phyloP scores from a whole-genome alignment of 1,139 yeast genomes.

The Diutina catenulata region DNA sequence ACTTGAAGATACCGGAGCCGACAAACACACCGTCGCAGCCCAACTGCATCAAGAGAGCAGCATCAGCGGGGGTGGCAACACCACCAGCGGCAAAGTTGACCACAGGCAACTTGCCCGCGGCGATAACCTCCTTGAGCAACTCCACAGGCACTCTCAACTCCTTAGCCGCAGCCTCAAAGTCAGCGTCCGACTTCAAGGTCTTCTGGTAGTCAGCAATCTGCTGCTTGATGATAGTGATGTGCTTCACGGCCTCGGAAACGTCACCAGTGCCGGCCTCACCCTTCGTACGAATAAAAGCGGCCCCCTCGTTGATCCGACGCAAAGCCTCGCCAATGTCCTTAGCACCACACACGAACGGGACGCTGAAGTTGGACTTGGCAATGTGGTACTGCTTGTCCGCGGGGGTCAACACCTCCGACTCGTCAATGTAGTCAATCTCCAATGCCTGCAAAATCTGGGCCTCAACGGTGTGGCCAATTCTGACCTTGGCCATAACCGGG shows the following conservation, averaged over 20 bases:
- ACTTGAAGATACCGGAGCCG: constrained; percentile 81
- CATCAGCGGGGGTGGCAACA: constrained; percentile 83
- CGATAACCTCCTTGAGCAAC: constrained; percentile 39
- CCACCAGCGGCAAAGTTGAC: constrained; percentile 91
- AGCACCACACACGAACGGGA: constrained; percentile 84
- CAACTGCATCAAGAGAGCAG: constrained; percentile 79
- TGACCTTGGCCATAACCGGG: constrained; percentile 82
- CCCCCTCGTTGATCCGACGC: constrained; percentile 74
- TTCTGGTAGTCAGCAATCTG: constrained; percentile 40
- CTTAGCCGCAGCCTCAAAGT: constrained; percentile 31
- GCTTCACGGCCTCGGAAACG: constrained; percentile 76
- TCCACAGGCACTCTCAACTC: constrained; percentile 51
- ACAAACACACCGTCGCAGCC: constrained; percentile 92
- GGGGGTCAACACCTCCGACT: constrained; percentile 75
- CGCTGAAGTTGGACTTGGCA: constrained; percentile 46
- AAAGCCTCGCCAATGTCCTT: constrained; percentile 77
- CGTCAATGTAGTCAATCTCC: constrained; percentile 74
- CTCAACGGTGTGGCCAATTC: constrained; percentile 79
- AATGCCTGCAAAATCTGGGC: constrained; percentile 70
- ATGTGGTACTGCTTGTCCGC: constrained; percentile 68
- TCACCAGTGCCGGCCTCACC: constrained; percentile 92
- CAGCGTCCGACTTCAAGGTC: constrained; percentile 20
- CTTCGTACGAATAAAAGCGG: constrained; percentile 81
- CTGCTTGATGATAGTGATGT: constrained; percentile 46
- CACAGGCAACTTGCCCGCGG: constrained; percentile 61